phyloP scores from a whole-genome alignment of 768 basidiomycete species.

The Dentipellis sp. region DNA sequence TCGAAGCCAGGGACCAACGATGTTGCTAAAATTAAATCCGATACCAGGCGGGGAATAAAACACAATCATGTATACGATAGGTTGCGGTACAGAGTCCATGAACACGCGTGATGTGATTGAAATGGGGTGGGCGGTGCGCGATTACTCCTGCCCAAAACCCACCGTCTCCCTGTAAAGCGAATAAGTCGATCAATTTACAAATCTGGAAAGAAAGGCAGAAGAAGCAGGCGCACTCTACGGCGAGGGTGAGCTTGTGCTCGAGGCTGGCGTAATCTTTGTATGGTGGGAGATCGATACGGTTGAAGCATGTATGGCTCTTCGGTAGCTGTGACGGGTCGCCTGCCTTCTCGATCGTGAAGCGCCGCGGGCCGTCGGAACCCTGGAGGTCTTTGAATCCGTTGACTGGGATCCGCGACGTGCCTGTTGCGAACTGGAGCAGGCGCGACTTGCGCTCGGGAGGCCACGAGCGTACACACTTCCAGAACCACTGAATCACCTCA shows the following conservation, averaged over 20 bases:
- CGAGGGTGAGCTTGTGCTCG: constrained; percentile 91
- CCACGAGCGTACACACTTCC: constrained; percentile 98
- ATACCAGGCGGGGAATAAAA: too few relatives aligned
- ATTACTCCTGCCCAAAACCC: constrained; percentile 86
- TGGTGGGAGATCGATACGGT: constrained; percentile 91
- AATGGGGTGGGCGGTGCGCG: background rate
- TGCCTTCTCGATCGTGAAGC: constrained; percentile 98
- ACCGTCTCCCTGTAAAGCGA: constrained; percentile 65
- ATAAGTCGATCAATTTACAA: constrained; percentile 4
- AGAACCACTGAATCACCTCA: constrained; percentile 99
- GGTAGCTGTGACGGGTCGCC: constrained; percentile 95
- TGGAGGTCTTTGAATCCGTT: constrained; percentile 99
- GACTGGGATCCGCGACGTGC: constrained; percentile 94
- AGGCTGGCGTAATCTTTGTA: constrained; percentile 93
- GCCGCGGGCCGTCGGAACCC: constrained; percentile 92
- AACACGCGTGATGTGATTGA: background rate
- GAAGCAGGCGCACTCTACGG: constrained; percentile 68
- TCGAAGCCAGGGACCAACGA: too few relatives aligned
- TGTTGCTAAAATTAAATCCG: too few relatives aligned
- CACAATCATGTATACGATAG: too few relatives aligned
- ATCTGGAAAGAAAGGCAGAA: constrained; percentile 6
- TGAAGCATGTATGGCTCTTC: constrained; percentile 97
- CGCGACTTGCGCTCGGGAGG: constrained; percentile 97
- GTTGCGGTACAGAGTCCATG: too few relatives aligned
- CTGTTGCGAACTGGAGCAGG: constrained; percentile 92